These are phyloP conservation scores for Diplodia intermedia DNA, from an alignment of 2,329 filamentous ascomycete species.

Conservation along the genomic window DNA sequence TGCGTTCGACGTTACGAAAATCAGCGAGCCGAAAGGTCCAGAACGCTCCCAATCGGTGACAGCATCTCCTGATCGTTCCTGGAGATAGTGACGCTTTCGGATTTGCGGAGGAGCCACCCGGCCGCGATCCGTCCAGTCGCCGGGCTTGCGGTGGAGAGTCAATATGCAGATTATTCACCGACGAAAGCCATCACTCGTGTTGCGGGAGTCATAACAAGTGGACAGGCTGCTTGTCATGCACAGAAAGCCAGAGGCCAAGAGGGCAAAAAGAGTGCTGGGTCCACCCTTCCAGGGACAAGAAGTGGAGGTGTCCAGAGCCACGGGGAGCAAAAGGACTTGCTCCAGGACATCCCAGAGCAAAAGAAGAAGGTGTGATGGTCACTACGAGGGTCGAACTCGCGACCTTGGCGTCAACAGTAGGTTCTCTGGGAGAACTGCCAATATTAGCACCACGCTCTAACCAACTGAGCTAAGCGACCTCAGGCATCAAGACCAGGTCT, in stretches of 20 bases:
- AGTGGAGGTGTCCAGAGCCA: neutral
- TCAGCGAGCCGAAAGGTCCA: neutral
- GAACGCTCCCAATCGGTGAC: neutral
- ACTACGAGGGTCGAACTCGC: slow-evolving; percentile 36
- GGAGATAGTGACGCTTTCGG: neutral
- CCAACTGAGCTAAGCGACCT: slow-evolving; percentile 36
- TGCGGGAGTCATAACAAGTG: neutral
- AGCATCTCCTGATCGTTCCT: neutral
- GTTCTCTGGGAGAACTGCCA: slow-evolving; percentile 4
- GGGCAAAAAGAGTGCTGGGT: neutral
- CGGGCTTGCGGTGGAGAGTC: neutral
- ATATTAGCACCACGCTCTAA: slow-evolving; percentile 37
- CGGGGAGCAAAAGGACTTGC: neutral
- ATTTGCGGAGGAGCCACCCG: too few species aligned
- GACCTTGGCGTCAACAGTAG: slow-evolving; percentile 34
- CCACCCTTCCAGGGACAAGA: neutral
- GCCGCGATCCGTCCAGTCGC: too few species aligned
- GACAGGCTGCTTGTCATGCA: too few species aligned
- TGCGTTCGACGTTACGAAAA: neutral
- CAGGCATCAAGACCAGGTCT: neutral
- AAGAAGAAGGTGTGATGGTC: slow-evolving; percentile 30
- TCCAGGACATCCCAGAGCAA: neutral
- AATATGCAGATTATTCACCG: neutral
- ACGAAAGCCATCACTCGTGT: slow-evolving; percentile 9
- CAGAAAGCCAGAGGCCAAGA: neutral